A percentile compares a stretch with the other conserved stretches of the same genome.
Evolutionary conservation across 2,329 filamentous ascomycete genomes (phyloP).

Genomic region (Periconia sp.): DNA sequence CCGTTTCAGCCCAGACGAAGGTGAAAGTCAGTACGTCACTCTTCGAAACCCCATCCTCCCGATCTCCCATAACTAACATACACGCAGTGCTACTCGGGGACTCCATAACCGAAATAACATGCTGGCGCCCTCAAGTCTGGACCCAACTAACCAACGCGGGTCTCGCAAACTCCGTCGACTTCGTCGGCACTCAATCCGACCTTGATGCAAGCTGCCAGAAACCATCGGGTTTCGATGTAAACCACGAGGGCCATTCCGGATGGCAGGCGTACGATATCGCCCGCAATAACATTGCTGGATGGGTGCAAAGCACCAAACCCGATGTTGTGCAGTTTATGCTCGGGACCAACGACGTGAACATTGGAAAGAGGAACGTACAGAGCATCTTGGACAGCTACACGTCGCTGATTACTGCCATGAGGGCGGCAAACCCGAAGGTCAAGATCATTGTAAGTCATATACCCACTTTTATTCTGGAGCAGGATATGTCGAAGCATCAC

Average conservation of each 20-base stretch:
- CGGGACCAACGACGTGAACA: constrained; percentile 3
- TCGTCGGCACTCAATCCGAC: background rate
- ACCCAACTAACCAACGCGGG: background rate
- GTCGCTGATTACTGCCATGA: background rate
- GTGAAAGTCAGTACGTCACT: constrained; percentile 1
- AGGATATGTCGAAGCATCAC: too few relatives aligned
- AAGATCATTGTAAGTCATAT: background rate
- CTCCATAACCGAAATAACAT: constrained; percentile 2
- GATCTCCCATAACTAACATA: background rate
- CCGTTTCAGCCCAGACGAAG: background rate
- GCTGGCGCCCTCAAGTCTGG: constrained; percentile 1
- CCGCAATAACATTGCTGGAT: constrained; percentile 1
- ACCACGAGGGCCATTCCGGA: constrained; percentile 2
- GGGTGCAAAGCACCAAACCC: constrained; percentile 2
- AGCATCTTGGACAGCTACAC: background rate
- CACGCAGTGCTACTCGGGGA: background rate
- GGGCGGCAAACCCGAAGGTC: background rate
- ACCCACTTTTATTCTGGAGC: background rate
- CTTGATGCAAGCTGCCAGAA: background rate
- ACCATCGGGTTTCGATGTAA: background rate
- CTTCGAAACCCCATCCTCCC: background rate
- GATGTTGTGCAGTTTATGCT: constrained; percentile 5
- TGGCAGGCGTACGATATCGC: constrained; percentile 1
- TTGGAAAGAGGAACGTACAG: background rate
- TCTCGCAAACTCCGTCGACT: background rate